phyloP scores from a whole-genome alignment of 75 land plant species.

The Selaginella tamariscina region DNA sequence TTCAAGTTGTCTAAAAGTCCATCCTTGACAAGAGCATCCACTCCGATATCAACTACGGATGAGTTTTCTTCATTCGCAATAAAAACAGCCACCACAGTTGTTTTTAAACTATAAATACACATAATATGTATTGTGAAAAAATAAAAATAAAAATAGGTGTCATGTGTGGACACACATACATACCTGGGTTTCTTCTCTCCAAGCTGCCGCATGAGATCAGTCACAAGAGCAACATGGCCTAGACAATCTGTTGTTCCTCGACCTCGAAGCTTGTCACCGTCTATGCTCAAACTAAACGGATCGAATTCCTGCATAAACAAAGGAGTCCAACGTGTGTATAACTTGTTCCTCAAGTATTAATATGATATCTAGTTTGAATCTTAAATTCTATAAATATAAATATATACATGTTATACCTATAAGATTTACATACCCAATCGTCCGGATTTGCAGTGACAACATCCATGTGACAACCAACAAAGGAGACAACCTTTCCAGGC shows the following conservation, averaged over 20 bases:
- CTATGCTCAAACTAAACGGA: slow-evolving; percentile 76
- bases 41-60: slow-evolving; percentile 55
- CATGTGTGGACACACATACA: too few relatives aligned
- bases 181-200: slow-evolving; percentile 50
- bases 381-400: too few relatives aligned
- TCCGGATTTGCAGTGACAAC: slow-evolving; percentile 78
- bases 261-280: slow-evolving; percentile 74
- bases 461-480: slow-evolving; percentile 87
- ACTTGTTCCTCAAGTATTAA: too few relatives aligned
- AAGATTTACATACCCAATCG: slow-evolving; percentile 78
- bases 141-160: too few relatives aligned
- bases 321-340: too few relatives aligned
- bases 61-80: slow-evolving; percentile 92
- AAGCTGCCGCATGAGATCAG: slow-evolving; percentile 65
- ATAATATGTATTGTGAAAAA: too few relatives aligned
- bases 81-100: slow-evolving; percentile 78
- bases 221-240: slow-evolving; percentile 82
- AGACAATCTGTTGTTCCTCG: slow-evolving; percentile 91
- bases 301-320: slow-evolving; percentile 59
- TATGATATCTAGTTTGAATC: too few relatives aligned
- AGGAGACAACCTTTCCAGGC: slow-evolving; percentile 52
- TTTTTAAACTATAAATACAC: slow-evolving; percentile 47
- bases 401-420: too few relatives aligned
- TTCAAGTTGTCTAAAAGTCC: slow-evolving; percentile 70
- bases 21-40: slow-evolving; percentile 72